Evolutionary conservation across 2,329 filamentous ascomycete genomes (phyloP), one percentile per base, ranked within the genome.

Genomic region (Alternaria ethzedia): DNA sequence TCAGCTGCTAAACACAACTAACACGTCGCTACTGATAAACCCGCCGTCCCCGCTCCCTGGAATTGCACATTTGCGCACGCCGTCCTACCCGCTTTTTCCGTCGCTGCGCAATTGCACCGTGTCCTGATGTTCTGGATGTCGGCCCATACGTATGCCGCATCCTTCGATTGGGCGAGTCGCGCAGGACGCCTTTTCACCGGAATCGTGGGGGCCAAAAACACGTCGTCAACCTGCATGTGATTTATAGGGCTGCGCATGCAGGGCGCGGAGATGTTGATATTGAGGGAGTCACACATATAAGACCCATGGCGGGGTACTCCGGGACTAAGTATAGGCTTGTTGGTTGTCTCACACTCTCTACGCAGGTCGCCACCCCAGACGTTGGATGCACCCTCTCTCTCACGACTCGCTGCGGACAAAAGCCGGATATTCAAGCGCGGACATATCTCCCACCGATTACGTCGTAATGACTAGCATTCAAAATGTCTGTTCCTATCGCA

Each of bases 161-260:
- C 44, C 10, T 32, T 55, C 36, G 23, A 63, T 63, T 68, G 62
- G 62, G 54, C 63, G 54, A 57, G 41, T 61, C 55, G 30, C 49
- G 51, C 32, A 30, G 21, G 30, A 45, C 45, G 30, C 47, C 49
- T 44, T 47, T 47, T 70, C 60, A 70, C 68, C 68, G 68, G 68
- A 67, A 64, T 59, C 58, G 63, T 69, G 66, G 68, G 68, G 68
- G 68, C 68, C 64, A 67, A 63, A 69, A 64, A 59, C 61, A 54
- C 57, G 54, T 50, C 59, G 52, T 51, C 45, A 59, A 61, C 65
- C 20, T 55, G 57, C 64, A 54, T 57, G 28, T 55, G 25, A 54
- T 58, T 41, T 54, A 32, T 58, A 64, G 61, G 51, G 47, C 52
- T 44, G 43, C 61, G 47, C 30, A 50, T 62, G 36, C 54, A 58